Evolutionary conservation across 257 asterid genomes (phyloP).

Genomic region (Ophiorrhiza pumila): DNA sequence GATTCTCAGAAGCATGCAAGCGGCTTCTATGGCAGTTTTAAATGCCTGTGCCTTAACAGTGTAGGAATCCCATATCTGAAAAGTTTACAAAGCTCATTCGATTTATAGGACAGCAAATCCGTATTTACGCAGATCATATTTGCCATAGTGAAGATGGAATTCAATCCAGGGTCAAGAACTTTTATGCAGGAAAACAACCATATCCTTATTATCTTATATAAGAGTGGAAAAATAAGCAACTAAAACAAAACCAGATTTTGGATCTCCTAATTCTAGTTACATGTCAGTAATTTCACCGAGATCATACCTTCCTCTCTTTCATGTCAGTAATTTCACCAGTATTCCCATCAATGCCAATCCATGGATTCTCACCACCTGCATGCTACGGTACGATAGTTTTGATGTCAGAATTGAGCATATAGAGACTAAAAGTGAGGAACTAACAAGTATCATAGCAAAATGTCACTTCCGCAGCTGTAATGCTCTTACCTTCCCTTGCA

Average conservation of each 20-base stretch:
- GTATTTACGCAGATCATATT: neutral
- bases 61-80: constrained; percentile 96
- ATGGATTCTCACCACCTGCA: constrained; percentile 93
- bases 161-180: neutral
- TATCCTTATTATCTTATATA: neutral
- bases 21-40: constrained; percentile 93
- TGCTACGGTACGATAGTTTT: constrained; percentile 39
- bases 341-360: constrained; percentile 94
- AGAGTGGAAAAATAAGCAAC: neutral
- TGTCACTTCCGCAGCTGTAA: neutral
- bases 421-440: neutral
- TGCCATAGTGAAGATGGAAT: neutral
- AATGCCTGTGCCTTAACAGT: constrained; percentile 89
- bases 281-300: too few species aligned
- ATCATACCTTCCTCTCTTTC: constrained; percentile 83
- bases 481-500: constrained; percentile 80
- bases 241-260: neutral
- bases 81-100: constrained; percentile 1
- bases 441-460: neutral
- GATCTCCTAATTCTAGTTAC: neutral
- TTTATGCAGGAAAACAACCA: neutral
- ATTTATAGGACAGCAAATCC: neutral
- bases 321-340: constrained; percentile 88
- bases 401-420: neutral
- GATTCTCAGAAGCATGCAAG: constrained; percentile 93